Base-by-base conservation (phyloP, 179 eudicot species). In the Silene coronaria region DNA sequence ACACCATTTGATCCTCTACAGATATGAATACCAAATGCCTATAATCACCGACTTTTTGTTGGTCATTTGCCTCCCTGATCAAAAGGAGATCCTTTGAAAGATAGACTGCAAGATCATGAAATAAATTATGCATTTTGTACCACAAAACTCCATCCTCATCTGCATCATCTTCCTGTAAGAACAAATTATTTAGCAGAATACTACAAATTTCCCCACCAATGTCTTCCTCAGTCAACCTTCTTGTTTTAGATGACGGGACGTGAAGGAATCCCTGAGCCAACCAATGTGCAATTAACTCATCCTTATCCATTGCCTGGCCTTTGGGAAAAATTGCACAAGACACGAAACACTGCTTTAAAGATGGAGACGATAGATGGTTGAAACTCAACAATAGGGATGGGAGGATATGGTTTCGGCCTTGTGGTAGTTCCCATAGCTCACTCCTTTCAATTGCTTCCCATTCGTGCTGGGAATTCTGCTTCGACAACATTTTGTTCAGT, bases 391-490 rank as follows among this genome's bases (percentile, higher is more conserved):
- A 24, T 19, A 82, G 28, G 4, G 76, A 71, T 0, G 81, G 79
- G 11, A 75, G 19, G 26, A 78, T 71, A 0, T 21, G 5, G 62
- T 72, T 63, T 28, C 67, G 22, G 2, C 53, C 42, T 6, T 46
- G 28, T 4, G 58, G 72, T 3, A 76, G 28, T 22, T 66, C 38
- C 79, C 81, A 82, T 17, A 75, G 27, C 26, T 78, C 74, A 78
- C 84, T 82, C 22, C 8, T 58, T n/a, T 63, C 79, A 24, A 82
- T 61, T 0, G 51, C 59, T 36, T 74, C 57, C 84, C 84, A 82
- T 5, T 66, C 59, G 13, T 21, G 8, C 3, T 4, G 23, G 11
- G 23, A 32, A 27, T 32, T 21, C 21, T 72, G 59, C 59, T 32
- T 73, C 0, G 36, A 16, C 21, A 45, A n/a, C n/a, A n/a, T n/a